Evolutionary conservation across 2,329 filamentous ascomycete species (phyloP).

Genomic region (Pseudocercospora musae): DNA sequence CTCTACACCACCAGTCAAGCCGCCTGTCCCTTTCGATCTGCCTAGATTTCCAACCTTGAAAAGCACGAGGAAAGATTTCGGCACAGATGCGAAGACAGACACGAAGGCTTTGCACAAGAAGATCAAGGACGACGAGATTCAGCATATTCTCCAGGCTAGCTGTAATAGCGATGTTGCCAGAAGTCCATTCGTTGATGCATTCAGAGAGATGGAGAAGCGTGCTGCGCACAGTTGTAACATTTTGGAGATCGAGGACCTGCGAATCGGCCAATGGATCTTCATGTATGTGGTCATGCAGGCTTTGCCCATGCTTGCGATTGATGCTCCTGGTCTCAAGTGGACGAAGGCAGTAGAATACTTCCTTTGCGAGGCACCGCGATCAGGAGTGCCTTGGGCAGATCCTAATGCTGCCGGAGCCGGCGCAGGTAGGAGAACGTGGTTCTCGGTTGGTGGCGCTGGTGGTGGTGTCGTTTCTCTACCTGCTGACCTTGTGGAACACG

Average conservation of each 20-base stretch:
- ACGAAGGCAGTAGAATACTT: constrained; percentile 78
- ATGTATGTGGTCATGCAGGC: constrained; percentile 75
- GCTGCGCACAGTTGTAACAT: constrained; percentile 63
- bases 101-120: constrained; percentile 66
- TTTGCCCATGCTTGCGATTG: constrained; percentile 72
- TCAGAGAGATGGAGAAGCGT: constrained; percentile 67
- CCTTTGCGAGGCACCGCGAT: constrained; percentile 70
- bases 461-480: constrained; percentile 60
- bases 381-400: constrained; percentile 66
- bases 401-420: constrained; percentile 50
- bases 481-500: constrained; percentile 62
- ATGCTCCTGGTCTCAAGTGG: constrained; percentile 66
- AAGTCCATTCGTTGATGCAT: constrained; percentile 64
- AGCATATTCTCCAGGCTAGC: constrained; percentile 71
- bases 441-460: constrained; percentile 64
- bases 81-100: constrained; percentile 70
- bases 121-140: constrained; percentile 74
- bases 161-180: constrained; percentile 71
- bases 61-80: constrained; percentile 62
- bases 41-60: constrained; percentile 72
- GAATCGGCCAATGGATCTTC: constrained; percentile 78
- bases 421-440: constrained; percentile 59
- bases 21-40: constrained; percentile 85
- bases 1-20: constrained; percentile 82
- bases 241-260: constrained; percentile 66